phyloP scores from a whole-genome alignment of 2,329 filamentous ascomycete genomes.

The Domatiomyces catenatus region DNA sequence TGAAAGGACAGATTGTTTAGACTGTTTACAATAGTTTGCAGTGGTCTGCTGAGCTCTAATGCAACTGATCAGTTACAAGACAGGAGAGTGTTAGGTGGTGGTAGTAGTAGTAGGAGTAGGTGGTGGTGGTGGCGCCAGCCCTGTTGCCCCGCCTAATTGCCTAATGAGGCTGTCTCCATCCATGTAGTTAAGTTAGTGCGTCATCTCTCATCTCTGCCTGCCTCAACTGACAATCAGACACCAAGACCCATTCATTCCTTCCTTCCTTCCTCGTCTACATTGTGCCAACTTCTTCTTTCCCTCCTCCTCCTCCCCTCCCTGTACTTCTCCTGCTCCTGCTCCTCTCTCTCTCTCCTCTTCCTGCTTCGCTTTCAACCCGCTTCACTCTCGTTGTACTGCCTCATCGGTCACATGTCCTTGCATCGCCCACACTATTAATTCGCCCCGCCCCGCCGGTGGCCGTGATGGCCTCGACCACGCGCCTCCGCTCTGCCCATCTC shows the following conservation, averaged over 20 bases:
- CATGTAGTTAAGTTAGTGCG: neutral
- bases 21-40: too few species aligned
- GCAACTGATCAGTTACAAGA: too few species aligned
- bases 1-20: neutral
- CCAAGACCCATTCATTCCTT: neutral
- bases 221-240: neutral
- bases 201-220: neutral
- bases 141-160: neutral
- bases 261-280: neutral
- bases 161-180: neutral
- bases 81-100: too few species aligned
- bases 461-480: neutral
- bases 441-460: too few species aligned
- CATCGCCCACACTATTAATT: neutral
- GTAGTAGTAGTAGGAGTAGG: too few species aligned
- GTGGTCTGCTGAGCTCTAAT: too few species aligned
- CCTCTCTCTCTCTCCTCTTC: neutral
- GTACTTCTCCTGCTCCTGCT: neutral
- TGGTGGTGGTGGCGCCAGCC: neutral
- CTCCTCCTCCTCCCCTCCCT: neutral
- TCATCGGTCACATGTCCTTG: neutral
- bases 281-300: neutral
- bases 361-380: neutral
- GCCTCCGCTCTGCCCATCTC: neutral
- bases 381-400: neutral